These are phyloP conservation scores for Acanthamoeba culbertsoni DNA, from an alignment of 208 protist genomes.

Conservation along the genomic window DNA sequence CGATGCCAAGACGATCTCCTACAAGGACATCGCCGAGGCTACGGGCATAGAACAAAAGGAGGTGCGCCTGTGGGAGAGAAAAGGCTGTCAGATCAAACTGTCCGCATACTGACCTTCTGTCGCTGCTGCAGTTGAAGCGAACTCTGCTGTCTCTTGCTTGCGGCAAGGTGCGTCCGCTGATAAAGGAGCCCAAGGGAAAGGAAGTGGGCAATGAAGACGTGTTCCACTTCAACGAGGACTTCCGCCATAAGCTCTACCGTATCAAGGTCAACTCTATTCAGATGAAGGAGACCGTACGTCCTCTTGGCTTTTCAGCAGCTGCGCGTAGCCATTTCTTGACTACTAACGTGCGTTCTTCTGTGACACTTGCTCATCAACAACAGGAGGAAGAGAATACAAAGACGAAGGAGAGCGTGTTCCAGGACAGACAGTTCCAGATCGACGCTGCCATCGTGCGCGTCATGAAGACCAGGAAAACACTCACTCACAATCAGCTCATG, in stretches of 20 bases:
- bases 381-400: conserved; percentile 83
- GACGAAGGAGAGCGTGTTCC: conserved; percentile 85
- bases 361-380: not conserved
- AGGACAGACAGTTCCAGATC: conserved; percentile 88
- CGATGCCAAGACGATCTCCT: conserved; percentile 72
- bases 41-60: conserved; percentile 80
- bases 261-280: conserved; percentile 90
- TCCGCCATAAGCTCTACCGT: conserved; percentile 75
- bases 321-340: not conserved
- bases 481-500: conserved; percentile 89
- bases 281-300: conserved; percentile 84
- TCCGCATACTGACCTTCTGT: not conserved
- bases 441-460: conserved; percentile 92
- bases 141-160: conserved; percentile 83
- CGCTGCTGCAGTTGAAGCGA: conserved; percentile 74
- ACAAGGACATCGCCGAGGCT: conserved; percentile 79
- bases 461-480: conserved; percentile 90
- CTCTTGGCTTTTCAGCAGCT: not conserved
- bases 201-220: conserved; percentile 76
- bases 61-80: no score
- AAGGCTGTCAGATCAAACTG: no score
- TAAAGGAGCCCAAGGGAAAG: conserved; percentile 57
- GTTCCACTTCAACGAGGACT: conserved; percentile 83
- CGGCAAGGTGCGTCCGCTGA: conserved; percentile 76
- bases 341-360: not conserved